Base-by-base conservation (phyloP, 495 filamentous ascomycete species). In the Lichenothelia convexa region DNA sequence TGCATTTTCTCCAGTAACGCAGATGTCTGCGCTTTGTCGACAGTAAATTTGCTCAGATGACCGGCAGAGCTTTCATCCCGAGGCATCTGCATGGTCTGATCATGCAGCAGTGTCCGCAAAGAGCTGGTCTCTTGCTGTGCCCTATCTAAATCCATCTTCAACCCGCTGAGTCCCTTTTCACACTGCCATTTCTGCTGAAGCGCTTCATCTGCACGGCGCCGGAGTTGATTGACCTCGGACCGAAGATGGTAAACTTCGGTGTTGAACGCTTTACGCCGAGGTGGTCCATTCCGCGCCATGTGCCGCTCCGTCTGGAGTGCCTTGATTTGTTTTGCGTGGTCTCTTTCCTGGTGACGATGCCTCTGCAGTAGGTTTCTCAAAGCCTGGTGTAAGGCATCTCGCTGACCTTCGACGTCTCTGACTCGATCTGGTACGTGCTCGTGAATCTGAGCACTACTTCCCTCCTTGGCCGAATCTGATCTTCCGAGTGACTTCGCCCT, bases 121-220 rank as follows among this genome's bases (percentile, higher is more conserved):
- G 78, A 81, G 21, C 65, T 60, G 9, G 87, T 93, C 60, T 97
- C 91, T 51, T 89, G 79, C 55, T 93, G 80, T 3, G 89, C 84
- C 42, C 86, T 80, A 50, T 97, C 91, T 20, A 97, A 70, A 51
- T 97, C 89, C 80, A 93, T 94, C 57, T 93, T 93, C 42, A 97
- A 61, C 29, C 87, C 86, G 40, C 75, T 69, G 11, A 97, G 65
- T 18, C 85, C 84, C 57, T 93, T 92, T 57, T 97, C 89, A 39
- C 86, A 87, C 56, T 89, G 78, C 70, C 78, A 94, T 61, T 94
- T 95, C 48, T 86, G 80, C 46, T 91, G 83, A n/a, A 94, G 64
- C 16, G 89, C 91, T 37, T 97, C 89, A 45, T 95, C 86, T 18
- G 91, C 86, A 36, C 91, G 76, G 37, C 75, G 74, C 20, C 89